These are phyloP conservation scores for Moricandia arvensis DNA, from an alignment of 345 rosid species.

Conservation along the genomic window DNA sequence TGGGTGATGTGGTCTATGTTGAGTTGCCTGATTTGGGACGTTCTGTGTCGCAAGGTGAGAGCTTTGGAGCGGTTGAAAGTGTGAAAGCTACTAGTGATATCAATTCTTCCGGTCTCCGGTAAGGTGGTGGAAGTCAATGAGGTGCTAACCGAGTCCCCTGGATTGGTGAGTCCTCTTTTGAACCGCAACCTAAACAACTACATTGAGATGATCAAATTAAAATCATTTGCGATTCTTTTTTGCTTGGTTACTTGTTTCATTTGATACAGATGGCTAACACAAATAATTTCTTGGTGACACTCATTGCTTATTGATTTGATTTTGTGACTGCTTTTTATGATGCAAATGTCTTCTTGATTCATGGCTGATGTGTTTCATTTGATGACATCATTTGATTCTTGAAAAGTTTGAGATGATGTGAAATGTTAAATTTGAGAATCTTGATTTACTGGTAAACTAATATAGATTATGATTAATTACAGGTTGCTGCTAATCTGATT, in stretches of 20 bases:
- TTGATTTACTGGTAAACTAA: background rate
- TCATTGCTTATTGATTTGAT: background rate
- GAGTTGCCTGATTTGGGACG: conserved; percentile 85
- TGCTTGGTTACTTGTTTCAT: background rate
- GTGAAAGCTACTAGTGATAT: conserved; percentile 98
- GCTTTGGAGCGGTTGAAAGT: conserved; percentile 98
- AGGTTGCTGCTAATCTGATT: background rate
- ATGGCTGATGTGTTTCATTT: background rate
- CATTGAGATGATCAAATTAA: no score
- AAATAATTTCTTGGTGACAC: background rate
- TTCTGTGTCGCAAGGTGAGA: conserved; percentile 57
- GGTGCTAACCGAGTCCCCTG: conserved; percentile 62
- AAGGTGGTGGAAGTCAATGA: conserved; percentile 73
- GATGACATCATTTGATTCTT: background rate
- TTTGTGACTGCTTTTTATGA: background rate
- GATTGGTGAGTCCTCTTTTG: conserved; percentile 59
- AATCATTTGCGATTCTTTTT: no score
- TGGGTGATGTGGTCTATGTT: conserved; percentile 95
- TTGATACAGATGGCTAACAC: background rate
- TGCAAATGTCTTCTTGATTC: background rate
- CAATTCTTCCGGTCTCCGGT: conserved; percentile 86
- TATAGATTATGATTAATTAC: background rate
- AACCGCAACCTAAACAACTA: no score
- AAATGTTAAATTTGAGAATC: background rate
- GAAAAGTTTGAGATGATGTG: background rate